Evolutionary conservation across 2,329 filamentous ascomycete species (phyloP), one percentile per base, ranked within the genome.

Genomic region (Tolypocladium guangdongense): DNA sequence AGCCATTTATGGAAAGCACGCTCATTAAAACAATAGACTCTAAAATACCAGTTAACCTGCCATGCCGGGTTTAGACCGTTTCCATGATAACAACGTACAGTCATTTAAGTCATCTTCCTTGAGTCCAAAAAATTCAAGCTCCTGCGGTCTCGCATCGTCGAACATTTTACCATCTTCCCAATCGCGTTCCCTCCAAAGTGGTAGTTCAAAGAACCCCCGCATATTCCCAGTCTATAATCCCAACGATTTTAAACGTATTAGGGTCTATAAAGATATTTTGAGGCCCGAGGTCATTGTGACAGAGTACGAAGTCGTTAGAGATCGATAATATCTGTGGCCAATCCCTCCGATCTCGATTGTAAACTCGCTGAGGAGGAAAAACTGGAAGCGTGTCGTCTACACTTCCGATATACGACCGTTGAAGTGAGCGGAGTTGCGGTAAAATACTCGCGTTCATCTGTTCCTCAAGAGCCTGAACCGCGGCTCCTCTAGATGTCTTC

Each of bases 231-330:
- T 51, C 50, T 33, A 48, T 35, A 4, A 52, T 52, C n/a, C 50
- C 20, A 12, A 52, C 41, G 27, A 52, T 52, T 14, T 37, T 45
- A 18, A 52, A 52, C 4, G 32, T 48, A 16, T 30, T 4, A 22
- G 41, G 50, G 30, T 46, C 41, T 8, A 52, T 27, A 10, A 52
- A 24, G 41, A 52, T 52, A 32, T 52, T 52, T 16, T 52, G 50
- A 45, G 38, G 50, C 6, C 41, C 50, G 7, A 52, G 41, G 36
- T 52, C 50, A 18, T 43, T 48, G 18, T 52, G 50, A n/a, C 50
- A 48, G 7, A 47, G 32, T 11, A 38, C 41, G 20, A 45, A 47
- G 22, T 46, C 41, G 24, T 52, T 41, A 20, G 30, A 36, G 22
- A 39, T 33, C 39, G 27, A 35, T 18, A 33, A 27, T 24, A 47